Evolutionary conservation across 768 basidiomycete genomes (phyloP), one percentile per base, ranked within the genome.

Genomic region (Amanita subjunquillea): DNA sequence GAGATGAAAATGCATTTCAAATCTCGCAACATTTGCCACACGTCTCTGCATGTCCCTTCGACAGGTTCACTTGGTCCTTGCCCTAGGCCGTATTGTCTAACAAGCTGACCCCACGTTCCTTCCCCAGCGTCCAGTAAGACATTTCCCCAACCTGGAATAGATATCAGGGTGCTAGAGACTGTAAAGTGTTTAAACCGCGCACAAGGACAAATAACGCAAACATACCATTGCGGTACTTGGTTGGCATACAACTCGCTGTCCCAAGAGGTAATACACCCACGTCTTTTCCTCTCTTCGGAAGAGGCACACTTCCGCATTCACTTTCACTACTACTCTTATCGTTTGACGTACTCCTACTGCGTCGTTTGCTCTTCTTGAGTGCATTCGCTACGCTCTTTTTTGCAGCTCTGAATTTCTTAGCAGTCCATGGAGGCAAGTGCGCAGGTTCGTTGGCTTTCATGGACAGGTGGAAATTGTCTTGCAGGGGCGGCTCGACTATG

Each of bases 121-220:
- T 98, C 95, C 0, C 95, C 95, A 0, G 77, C 78, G 57, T 98
- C 95, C 2, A 97, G 74, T n/a, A 97, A 68, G 32, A 96, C 68
- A 55, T 78, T 82, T 0, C 90, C 89, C 51, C 73, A 72, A 0
- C 69, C 67, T 0, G 94, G 92, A 34, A 94, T 82, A 45, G 75
- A 74, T 5, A 98, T 68, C 4, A 94, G 73, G 0, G 87, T 92
- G 0, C 83, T 75, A 13, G 87, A 87, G 2, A 88, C 87, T 88
- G 54, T 25, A 48, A n/a, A 15, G 22, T 30, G 39, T 37, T 43
- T 48, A 6, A 6, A 43, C 36, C 40, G 46, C 25, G 8, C 38
- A 6, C 37, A 29, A 17, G 9, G 10, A 34, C 22, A 39, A 38
- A 44, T 8, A 29, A 4, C 6, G 30, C 54, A 36, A 30, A 58